These are phyloP conservation scores for Dactylellina parvicollis DNA, from an alignment of 2,329 filamentous ascomycete genomes.

Conservation along the genomic window DNA sequence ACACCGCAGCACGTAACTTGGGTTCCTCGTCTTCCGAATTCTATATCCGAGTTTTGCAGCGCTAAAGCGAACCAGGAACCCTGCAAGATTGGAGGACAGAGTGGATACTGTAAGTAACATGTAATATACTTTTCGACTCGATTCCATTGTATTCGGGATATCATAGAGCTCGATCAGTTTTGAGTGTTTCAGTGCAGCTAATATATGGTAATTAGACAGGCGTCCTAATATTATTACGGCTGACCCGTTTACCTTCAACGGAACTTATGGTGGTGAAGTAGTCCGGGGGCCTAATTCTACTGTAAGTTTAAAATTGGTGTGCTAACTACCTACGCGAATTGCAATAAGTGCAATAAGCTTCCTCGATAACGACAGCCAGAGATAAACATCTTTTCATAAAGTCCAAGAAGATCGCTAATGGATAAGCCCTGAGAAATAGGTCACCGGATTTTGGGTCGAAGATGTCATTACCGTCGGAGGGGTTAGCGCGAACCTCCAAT, in stretches of 20 bases:
- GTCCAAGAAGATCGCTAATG: no score
- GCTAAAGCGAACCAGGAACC: background rate
- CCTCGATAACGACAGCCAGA: no score
- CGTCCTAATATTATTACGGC: no score
- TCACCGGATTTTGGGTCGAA: conserved; percentile 5
- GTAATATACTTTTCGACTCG: background rate
- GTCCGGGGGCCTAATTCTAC: background rate
- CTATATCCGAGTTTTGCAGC: background rate
- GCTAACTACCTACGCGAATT: background rate
- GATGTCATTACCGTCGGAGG: background rate
- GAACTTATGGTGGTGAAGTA: no score
- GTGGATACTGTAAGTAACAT: conserved; percentile 3
- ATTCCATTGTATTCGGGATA: background rate
- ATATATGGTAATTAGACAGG: no score
- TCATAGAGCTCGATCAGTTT: no score
- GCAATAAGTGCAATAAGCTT: no score
- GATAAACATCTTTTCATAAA: no score
- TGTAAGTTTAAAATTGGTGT: background rate
- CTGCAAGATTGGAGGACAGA: conserved; percentile 1
- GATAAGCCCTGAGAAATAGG: no score
- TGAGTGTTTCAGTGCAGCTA: no score
- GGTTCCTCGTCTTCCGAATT: background rate
- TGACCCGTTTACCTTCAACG: no score
- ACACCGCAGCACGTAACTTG: background rate
- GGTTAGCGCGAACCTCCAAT: conserved; percentile 4